Evolutionary conservation across 257 asterid species (phyloP).

Genomic region (Eucommia ulmoides): DNA sequence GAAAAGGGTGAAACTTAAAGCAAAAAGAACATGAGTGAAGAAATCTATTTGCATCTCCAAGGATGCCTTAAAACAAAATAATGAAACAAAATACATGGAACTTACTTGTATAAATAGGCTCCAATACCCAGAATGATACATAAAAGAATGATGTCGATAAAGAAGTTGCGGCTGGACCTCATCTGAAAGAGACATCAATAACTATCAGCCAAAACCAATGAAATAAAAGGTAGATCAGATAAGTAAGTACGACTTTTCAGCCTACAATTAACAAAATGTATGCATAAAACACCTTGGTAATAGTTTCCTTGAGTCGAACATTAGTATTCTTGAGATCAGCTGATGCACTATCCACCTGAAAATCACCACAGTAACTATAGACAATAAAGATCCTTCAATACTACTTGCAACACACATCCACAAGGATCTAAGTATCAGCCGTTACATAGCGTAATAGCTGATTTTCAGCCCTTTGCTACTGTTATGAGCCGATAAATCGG

Average conservation of each 20-base stretch:
- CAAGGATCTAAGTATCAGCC: too few species aligned
- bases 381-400: too few species aligned
- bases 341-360: constrained; percentile 45
- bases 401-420: too few species aligned
- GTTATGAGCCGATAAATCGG: too few species aligned
- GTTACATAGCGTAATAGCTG: too few species aligned
- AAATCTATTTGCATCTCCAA: background rate
- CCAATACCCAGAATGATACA: constrained; percentile 73
- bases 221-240: background rate
- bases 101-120: constrained; percentile 78
- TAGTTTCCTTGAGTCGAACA: constrained; percentile 55
- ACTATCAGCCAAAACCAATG: background rate
- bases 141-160: constrained; percentile 56
- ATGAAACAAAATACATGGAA: constrained; percentile 2
- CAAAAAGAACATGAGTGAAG: background rate
- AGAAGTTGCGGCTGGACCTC: constrained; percentile 61
- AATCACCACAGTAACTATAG: too few species aligned
- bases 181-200: constrained; percentile 27
- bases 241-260: background rate
- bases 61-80: background rate
- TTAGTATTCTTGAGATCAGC: constrained; percentile 52
- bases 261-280: background rate
- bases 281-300: constrained; percentile 25
- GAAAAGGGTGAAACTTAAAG: background rate
- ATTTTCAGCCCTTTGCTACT: too few species aligned